Evolutionary conservation across 1,284 basidiomycete species (phyloP).

Genomic region (Bjerkandera adusta): DNA sequence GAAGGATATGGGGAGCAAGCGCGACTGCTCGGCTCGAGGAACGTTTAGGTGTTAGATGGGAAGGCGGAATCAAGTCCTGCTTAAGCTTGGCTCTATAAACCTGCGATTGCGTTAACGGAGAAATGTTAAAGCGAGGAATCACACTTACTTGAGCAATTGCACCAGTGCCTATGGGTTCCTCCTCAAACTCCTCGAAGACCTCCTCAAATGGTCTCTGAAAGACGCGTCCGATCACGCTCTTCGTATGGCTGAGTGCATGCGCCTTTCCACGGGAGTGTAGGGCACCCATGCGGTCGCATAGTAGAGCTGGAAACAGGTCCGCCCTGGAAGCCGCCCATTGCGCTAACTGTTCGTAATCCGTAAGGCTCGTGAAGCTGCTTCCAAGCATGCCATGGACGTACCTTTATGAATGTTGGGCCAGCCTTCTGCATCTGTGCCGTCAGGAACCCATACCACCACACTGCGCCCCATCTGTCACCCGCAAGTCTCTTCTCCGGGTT

Average conservation of each 20-base stretch:
- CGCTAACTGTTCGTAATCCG: constrained; percentile 58
- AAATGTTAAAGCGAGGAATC: constrained; percentile 7
- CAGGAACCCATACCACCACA: constrained; percentile 95
- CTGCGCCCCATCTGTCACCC: constrained; percentile 81
- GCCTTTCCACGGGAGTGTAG: constrained; percentile 90
- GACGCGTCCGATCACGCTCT: constrained; percentile 78
- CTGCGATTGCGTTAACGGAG: constrained; percentile 33
- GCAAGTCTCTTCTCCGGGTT: constrained; percentile 48
- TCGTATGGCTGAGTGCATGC: constrained; percentile 84
- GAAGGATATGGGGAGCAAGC: constrained; percentile 52
- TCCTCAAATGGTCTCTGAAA: constrained; percentile 84
- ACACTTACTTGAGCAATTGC: constrained; percentile 88
- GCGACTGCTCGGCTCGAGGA: constrained; percentile 46
- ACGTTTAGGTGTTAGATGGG: constrained; percentile 71
- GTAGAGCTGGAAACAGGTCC: constrained; percentile 91
- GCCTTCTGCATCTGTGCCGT: constrained; percentile 91
- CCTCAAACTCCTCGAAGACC: constrained; percentile 91
- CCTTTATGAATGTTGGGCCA: constrained; percentile 98
- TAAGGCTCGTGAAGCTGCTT: neutral
- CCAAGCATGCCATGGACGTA: constrained; percentile 34
- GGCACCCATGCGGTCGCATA: constrained; percentile 85
- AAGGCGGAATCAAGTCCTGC: constrained; percentile 79
- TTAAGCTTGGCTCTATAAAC: constrained; percentile 88
- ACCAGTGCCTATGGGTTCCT: constrained; percentile 91
- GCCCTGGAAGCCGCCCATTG: constrained; percentile 98